Base-by-base conservation (phyloP, 495 filamentous ascomycete species). In the Penicillium pancosmium region DNA sequence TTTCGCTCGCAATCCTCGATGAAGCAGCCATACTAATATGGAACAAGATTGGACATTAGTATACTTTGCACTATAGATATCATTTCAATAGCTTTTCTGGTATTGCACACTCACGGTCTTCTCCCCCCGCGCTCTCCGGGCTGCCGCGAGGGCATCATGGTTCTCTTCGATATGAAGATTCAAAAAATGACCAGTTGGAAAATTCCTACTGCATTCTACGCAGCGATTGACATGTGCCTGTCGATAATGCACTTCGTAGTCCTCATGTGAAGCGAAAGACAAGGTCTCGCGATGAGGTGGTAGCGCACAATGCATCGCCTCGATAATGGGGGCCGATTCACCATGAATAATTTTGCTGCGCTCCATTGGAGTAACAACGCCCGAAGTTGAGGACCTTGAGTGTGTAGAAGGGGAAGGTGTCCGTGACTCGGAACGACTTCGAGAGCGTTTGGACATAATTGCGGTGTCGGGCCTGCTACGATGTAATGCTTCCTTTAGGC, bases 121-220 rank as follows among this genome's bases (percentile, higher is more conserved):
- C 69, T 97, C 93, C 27, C 91, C 93, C 44, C 83, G 81, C 47
- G 90, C 92, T 61, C 83, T 81, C 57, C 78, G 83, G n/a, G 89
- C 83, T 36, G 83, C 86, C 38, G 77, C 79, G 47, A 98, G 78
- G 2, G 90, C 80, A 76, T 98, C 93, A 76, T 98, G 94, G 58
- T 89, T 91, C 72, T 98, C 94, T 60, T 89, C 85, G 59, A 97
- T 96, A 72, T 98, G 94, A 3, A 98, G 67, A 61, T 82, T 78
- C 55, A 98, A 75, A 52, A 94, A 88, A 56, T 83, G 82, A 38
- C 82, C 77, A 0, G 86, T 88, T 2, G 88, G 88, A 59, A 93
- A 90, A 63, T 91, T 93, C 75, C 84, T 92, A 50, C 82, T 77
- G 70, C 91, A 97, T 60, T 91, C 87, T 4, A 83, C 73, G 63